Evolutionary conservation across 164 flowering plant species (phyloP).

Genomic region (Vitis labrusca): DNA sequence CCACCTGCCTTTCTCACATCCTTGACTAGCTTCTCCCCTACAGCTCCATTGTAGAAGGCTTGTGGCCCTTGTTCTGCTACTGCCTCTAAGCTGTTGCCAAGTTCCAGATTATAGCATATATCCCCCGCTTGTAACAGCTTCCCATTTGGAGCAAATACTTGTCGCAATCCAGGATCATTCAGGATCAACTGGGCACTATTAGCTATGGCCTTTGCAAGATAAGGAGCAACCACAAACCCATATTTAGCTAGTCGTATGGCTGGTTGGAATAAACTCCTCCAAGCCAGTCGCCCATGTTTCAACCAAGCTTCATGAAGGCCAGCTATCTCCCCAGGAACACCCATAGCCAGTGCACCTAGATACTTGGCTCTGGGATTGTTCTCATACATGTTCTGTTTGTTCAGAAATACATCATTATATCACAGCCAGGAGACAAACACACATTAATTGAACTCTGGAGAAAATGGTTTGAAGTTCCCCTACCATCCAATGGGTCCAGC

Average conservation of each 20-base stretch:
- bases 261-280: conserved; percentile 73
- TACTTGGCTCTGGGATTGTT: conserved; percentile 44
- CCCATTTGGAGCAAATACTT: conserved; percentile 75
- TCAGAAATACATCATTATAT: background rate
- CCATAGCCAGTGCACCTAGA: conserved; percentile 73
- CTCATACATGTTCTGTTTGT: conserved; percentile 74
- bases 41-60: conserved; percentile 69
- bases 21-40: conserved; percentile 70
- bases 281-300: conserved; percentile 68
- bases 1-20: conserved; percentile 88
- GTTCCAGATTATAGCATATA: conserved; percentile 67
- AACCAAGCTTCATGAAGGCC: conserved; percentile 87
- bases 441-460: background rate
- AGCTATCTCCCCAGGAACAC: conserved; percentile 94
- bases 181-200: conserved; percentile 17
- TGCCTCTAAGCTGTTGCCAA: conserved; percentile 59
- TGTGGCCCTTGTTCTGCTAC: conserved; percentile 78
- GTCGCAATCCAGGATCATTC: conserved; percentile 65
- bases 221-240: conserved; percentile 65
- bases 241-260: conserved; percentile 76
- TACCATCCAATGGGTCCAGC: background rate
- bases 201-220: conserved; percentile 38
- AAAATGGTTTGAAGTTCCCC: background rate
- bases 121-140: conserved; percentile 66
- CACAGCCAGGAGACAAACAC: background rate